Conservation (phyloP, 225 moss, liverwort and hornwort species). For the Pseudoscleropodium purum region DNA sequence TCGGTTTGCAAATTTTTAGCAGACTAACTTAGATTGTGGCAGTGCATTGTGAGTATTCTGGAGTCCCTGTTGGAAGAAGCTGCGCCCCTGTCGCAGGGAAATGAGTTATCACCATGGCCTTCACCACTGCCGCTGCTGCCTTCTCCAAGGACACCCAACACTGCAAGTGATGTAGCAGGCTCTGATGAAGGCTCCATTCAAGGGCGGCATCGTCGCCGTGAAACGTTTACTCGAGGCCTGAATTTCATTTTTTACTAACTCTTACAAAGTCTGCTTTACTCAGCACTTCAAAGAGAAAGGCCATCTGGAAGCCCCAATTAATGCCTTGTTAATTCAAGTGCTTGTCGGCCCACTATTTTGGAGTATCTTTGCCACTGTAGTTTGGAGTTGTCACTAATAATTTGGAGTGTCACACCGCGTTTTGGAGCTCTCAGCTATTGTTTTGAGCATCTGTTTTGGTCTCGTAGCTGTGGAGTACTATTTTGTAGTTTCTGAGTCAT, state of each 20-base stretch:
- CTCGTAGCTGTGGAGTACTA: no score
- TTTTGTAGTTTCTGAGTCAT: no score
- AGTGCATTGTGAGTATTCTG: slow-evolving; percentile 1
- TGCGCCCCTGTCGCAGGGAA: neutral
- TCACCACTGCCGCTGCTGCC: neutral
- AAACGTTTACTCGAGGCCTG: neutral
- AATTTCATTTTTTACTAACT: neutral
- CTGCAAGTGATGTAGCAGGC: neutral
- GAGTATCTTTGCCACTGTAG: neutral
- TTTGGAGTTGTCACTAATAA: neutral
- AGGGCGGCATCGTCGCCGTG: neutral
- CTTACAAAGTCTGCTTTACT: neutral
- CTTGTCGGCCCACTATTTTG: no score
- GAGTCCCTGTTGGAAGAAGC: slow-evolving; percentile 20
- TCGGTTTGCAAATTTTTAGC: neutral
- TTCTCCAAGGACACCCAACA: neutral
- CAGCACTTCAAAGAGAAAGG: neutral
- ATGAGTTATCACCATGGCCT: neutral
- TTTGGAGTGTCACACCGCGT: no score
- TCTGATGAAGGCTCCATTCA: neutral
- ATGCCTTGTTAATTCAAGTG: neutral
- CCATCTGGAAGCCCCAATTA: no score
- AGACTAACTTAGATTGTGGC: neutral
- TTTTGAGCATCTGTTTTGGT: no score
- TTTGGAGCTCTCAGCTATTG: no score